Conservation (phyloP, 192 early-diverging fungal genomes). For the Backusella westeae region DNA sequence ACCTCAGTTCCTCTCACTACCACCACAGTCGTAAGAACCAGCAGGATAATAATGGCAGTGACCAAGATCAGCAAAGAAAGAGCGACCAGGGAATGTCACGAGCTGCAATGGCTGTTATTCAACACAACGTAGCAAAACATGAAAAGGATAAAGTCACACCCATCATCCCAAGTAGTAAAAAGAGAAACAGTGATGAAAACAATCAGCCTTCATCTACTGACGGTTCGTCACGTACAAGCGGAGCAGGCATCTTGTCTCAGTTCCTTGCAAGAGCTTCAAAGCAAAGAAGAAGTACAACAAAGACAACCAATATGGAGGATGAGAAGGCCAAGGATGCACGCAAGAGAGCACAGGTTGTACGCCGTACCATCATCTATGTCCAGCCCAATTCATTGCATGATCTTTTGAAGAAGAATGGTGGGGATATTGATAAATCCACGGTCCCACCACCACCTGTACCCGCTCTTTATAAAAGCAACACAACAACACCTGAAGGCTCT, state of each 20-base stretch:
- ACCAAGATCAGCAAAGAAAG: neutral
- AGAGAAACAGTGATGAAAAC: neutral
- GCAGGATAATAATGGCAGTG: neutral
- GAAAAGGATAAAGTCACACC: neutral
- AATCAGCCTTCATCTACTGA: neutral
- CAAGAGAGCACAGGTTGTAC: conserved; percentile 26
- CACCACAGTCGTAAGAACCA: neutral
- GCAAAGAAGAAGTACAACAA: neutral
- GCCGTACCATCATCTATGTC: conserved; percentile 36
- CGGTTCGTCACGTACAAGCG: neutral
- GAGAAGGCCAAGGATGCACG: neutral
- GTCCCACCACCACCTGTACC: neutral
- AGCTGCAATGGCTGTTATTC: conserved; percentile 19
- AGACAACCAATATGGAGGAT: conserved; percentile 21
- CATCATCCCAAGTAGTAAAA: neutral
- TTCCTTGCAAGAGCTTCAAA: neutral
- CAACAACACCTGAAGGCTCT: neutral
- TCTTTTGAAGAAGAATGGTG: conserved; percentile 9
- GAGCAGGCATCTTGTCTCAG: neutral
- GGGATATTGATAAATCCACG: neutral
- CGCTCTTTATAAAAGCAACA: neutral
- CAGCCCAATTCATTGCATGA: conserved; percentile 12
- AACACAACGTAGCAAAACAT: conserved; percentile 14
- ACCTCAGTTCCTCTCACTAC: neutral
- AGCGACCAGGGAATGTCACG: conserved; percentile 11